Evolutionary conservation across 2,329 filamentous ascomycete species (phyloP), one percentile per base, ranked within the genome.

Genomic region (Knoxdaviesia proteae): DNA sequence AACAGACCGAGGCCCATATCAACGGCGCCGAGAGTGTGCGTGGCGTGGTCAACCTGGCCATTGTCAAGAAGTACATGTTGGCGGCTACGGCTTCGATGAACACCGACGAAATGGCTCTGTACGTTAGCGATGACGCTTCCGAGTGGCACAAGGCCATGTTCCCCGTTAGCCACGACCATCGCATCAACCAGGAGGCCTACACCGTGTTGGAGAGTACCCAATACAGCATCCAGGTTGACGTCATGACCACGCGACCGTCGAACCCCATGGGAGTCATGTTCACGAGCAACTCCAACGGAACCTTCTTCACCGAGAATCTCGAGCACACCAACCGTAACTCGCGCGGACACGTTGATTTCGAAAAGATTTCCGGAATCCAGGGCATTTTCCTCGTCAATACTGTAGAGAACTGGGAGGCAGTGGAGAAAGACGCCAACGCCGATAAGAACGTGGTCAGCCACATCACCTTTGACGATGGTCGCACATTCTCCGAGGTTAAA

Each of bases 141-240:
- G 77, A 70, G 44, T 98, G 90, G 90, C 86, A 96, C 57, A 77
- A 86, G 42, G 88, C 88, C 46, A 74, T 93, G 54, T 96, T 98
- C 58, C 80, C 77, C 6, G 74, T 76, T 38, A 78, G 82, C 47
- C 86, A 94, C 57, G 83, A 68, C 37, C 62, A 65, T 46, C 58
- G 54, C 40, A 60, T 87, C 52, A 71, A 84, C 47, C 80, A 94
- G 56, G 74, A 88, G 55, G 84, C 83, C 3, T 98, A 94, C 58
- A 98, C 90, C 0, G 72, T 98, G 40, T 69, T 98, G 36, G 88
- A 96, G 61, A 90, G 87, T 53, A 96, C 90, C 37, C 88, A 94
- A 55, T 94, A 98, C 64, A 94, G 88, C 63, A 86, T 98, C 51
- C 88, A 96, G 60, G 77, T 98, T 44, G 87, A 96, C 58, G 87